Base-by-base conservation (phyloP, 2,329 filamentous ascomycete genomes). In the Coniosporium tulheliwenetii region DNA sequence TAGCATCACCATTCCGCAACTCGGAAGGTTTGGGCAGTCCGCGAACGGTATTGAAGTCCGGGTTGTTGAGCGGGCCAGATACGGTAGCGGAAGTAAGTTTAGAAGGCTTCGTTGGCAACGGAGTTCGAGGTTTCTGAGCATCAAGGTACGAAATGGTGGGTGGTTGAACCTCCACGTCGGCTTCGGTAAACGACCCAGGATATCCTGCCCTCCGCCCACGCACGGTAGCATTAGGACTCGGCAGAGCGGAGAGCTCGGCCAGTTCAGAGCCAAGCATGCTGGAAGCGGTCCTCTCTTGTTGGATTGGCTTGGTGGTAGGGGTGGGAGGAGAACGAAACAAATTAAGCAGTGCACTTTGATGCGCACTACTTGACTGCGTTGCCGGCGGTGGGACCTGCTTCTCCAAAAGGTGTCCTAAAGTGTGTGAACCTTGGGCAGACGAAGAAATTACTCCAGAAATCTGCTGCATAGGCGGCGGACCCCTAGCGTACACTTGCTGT, bases 291-390 rank as follows among this genome's bases (percentile, higher is more conserved):
- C 7, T 26, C 7, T 29, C 8, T 19, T 15, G 29, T 8, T 15
- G 30, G 10, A 40, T 40, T 10, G 38, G 44, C 13, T 45, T 40
- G 1, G 49, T 45, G 36, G 52, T 52, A 12, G 53, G 39, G 12
- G 47, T 47, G 1, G 52, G 48, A 2, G 58, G 52, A 3, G 54
- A 50, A 10, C 55, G 55, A 49, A 71, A 68, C 2, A 71, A 50
- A 42, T 59, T 63, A 16, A 71, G 50, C 15, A 71, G 49, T 7
- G 61, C 56, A 39, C 60, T 58, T 45, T 69, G 65, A 39, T 69
- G 66, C 13, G 57, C 53, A 32, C 52, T 62, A 37, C 57, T 55
- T 13, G 58, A 56, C 43, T 58, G 58, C 9, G 57, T 54, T 37
- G 58, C 54, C 36, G 26, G 36, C 36, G 36, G 46, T 12, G 37